Evolutionary conservation across 257 asterid genomes (phyloP).

Genomic region (Forsythia suspensa): DNA sequence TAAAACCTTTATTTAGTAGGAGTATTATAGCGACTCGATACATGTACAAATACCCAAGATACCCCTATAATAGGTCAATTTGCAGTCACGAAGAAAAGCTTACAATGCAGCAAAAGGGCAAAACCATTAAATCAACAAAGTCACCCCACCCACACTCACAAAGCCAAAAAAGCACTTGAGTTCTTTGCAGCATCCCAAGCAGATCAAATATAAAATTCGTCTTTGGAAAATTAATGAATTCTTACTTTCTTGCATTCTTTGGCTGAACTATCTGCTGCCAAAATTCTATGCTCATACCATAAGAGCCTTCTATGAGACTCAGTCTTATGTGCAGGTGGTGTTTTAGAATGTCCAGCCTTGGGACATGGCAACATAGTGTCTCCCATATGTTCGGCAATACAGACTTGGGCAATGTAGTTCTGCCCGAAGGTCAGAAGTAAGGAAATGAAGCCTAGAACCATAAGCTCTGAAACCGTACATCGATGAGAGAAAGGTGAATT

Average conservation of each 20-base stretch:
- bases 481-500: not conserved
- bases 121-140: not conserved
- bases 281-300: slow-evolving; percentile 44
- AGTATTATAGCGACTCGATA: not conserved
- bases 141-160: not conserved
- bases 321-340: not conserved
- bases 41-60: not conserved
- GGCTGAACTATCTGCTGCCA: slow-evolving; percentile 47
- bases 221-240: not conserved
- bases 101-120: not conserved
- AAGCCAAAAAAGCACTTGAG: not conserved
- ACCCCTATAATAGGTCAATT: not conserved
- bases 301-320: slow-evolving; percentile 63
- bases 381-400: slow-evolving; percentile 57
- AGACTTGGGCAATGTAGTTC: slow-evolving; percentile 66
- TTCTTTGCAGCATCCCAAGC: not conserved
- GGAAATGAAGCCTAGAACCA: slow-evolving; percentile 96
- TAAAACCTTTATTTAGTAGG: not conserved
- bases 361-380: slow-evolving; percentile 82
- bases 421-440: slow-evolving; percentile 84
- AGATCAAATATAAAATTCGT: not conserved
- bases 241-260: slow-evolving; percentile 45
- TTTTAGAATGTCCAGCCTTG: not conserved
- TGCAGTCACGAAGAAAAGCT: not conserved
- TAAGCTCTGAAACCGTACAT: slow-evolving; percentile 65